A percentile compares a stretch with the other conserved stretches of the same genome.
Conservation (phyloP, 1,139 yeast genomes). For the Pichia sp. region DNA sequence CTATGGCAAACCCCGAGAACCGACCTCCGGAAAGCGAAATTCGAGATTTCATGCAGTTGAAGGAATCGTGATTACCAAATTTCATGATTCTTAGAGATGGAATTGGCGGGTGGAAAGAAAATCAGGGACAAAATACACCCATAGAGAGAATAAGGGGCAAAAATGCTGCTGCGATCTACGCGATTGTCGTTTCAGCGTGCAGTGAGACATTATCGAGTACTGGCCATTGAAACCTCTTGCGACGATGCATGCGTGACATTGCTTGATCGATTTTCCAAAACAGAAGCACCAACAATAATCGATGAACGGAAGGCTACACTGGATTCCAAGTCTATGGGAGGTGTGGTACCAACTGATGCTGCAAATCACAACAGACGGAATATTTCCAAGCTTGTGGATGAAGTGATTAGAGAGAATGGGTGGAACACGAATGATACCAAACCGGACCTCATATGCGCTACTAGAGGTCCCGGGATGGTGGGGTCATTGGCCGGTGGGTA, state of each 20-base stretch:
- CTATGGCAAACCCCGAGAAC: too few species aligned
- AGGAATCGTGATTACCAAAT: too few species aligned
- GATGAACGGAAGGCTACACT: slow-evolving; percentile 62
- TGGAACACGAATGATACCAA: slow-evolving; percentile 26
- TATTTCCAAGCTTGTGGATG: slow-evolving; percentile 40
- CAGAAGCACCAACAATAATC: slow-evolving; percentile 42
- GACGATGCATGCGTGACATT: slow-evolving; percentile 91
- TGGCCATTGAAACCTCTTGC: slow-evolving; percentile 90
- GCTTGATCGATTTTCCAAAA: slow-evolving; percentile 39
- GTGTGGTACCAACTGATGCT: slow-evolving; percentile 85
- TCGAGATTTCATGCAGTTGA: too few species aligned
- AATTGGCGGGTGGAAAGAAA: too few species aligned
- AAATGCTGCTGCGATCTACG: too few species aligned
- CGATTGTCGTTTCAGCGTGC: too few species aligned
- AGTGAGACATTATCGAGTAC: slow-evolving; percentile 34
- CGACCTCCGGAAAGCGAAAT: too few species aligned
- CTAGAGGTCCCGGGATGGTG: slow-evolving; percentile 97
- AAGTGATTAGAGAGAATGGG: slow-evolving; percentile 29
- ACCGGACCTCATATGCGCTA: slow-evolving; percentile 80
- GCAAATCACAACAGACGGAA: slow-evolving; percentile 65
- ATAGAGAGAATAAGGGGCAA: too few species aligned
- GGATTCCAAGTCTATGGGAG: slow-evolving; percentile 63
- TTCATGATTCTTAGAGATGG: too few species aligned
- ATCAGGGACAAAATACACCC: too few species aligned
- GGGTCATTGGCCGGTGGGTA: slow-evolving; percentile 81